Evolutionary conservation across 139 green algal species (phyloP).

Genomic region (Pleodorina starrii): DNA sequence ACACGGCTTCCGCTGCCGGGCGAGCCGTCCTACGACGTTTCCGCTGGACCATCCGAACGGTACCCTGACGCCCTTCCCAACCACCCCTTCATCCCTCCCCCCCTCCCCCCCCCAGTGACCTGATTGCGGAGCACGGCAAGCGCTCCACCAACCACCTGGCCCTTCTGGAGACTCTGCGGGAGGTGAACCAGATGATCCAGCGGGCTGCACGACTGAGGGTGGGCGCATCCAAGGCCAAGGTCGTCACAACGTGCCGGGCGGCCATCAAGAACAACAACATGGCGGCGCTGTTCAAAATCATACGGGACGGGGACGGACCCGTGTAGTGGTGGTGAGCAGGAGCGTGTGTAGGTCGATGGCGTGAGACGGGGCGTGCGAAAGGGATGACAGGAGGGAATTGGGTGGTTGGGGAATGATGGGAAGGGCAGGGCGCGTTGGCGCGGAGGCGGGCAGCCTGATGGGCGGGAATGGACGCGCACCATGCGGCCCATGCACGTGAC

Average conservation of each 20-base stretch:
- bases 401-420: no score
- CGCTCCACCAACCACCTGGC: slow-evolving; percentile 75
- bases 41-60: no score
- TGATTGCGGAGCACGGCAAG: slow-evolving; percentile 81
- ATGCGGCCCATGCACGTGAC: no score
- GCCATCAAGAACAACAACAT: slow-evolving; percentile 83
- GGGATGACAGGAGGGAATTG: no score
- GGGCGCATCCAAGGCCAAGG: slow-evolving; percentile 60
- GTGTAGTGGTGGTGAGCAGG: neutral
- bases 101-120: slow-evolving; percentile 67
- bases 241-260: slow-evolving; percentile 74
- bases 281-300: slow-evolving; percentile 73
- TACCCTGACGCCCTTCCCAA: no score
- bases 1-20: no score
- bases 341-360: no score
- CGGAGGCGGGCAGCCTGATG: no score
- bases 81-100: neutral
- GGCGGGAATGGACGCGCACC: no score
- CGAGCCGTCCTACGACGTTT: no score
- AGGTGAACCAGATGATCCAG: slow-evolving; percentile 88
- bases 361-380: no score
- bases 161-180: slow-evolving; percentile 74
- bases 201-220: slow-evolving; percentile 72
- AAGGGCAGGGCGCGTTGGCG: no score
- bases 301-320: slow-evolving; percentile 63